A percentile compares a stretch with the other conserved stretches of the same genome.
Evolutionary conservation across 257 asterid species (phyloP).

Genomic region (Cynanchum wilfordii): DNA sequence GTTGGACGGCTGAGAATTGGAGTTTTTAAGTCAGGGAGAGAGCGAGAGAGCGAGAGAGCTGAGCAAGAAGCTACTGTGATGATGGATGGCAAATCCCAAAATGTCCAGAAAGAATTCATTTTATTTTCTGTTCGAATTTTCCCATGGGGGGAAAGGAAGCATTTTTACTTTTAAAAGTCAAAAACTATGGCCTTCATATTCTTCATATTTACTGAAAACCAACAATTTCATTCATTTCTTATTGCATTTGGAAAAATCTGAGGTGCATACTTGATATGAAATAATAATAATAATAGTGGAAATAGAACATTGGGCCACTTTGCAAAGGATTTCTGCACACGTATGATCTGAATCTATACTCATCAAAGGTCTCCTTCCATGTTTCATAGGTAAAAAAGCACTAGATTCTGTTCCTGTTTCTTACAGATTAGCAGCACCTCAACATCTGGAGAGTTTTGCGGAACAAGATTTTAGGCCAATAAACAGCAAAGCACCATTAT

Average conservation of each 20-base stretch:
- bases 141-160: neutral
- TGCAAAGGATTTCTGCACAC: neutral
- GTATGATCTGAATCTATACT: neutral
- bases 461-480: neutral
- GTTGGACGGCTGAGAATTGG: slow-evolving; percentile 50
- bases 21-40: slow-evolving; percentile 8
- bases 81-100: neutral
- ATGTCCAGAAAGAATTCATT: slow-evolving; percentile 1
- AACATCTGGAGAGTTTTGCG: neutral
- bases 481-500: neutral
- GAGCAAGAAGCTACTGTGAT: neutral
- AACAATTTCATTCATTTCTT: neutral
- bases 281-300: neutral
- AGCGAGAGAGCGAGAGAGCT: neutral
- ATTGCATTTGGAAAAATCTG: too few relatives aligned
- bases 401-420: neutral
- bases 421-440: too few relatives aligned
- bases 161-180: neutral
- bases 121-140: neutral
- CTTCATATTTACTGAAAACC: neutral
- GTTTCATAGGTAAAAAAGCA: neutral
- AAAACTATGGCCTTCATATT: neutral
- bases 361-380: neutral
- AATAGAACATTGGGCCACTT: neutral
- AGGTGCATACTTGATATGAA: neutral